Evolutionary conservation across 129 eudicot species (phyloP).

Genomic region (Silybum marianum): DNA sequence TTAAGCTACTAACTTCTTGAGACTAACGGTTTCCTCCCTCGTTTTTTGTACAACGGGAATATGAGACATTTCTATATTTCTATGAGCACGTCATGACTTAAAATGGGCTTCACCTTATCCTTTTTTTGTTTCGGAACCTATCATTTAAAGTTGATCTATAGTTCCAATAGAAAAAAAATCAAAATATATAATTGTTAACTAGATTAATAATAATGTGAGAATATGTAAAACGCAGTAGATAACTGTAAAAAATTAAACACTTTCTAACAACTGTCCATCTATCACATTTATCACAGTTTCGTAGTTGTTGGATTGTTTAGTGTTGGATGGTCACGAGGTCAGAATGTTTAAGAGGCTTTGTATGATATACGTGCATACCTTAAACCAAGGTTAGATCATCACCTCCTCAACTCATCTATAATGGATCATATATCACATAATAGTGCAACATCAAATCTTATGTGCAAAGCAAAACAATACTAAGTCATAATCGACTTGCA

Average conservation of each 20-base stretch:
- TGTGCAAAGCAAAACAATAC: too few relatives aligned
- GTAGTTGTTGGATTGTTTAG: too few relatives aligned
- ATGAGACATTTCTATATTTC: neutral
- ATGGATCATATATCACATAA: too few relatives aligned
- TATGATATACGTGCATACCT: too few relatives aligned
- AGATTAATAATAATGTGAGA: neutral
- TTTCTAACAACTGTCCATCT: too few relatives aligned
- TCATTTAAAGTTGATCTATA: neutral
- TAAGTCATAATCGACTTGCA: too few relatives aligned
- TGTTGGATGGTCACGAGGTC: too few relatives aligned
- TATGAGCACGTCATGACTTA: neutral
- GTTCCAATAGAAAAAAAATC: neutral
- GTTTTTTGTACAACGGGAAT: neutral
- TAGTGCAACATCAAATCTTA: too few relatives aligned
- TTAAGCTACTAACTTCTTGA: neutral
- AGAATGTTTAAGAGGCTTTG: too few relatives aligned
- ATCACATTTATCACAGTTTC: too few relatives aligned
- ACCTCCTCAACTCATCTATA: too few relatives aligned
- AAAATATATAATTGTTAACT: neutral
- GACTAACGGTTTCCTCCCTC: neutral
- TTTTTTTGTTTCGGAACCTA: neutral
- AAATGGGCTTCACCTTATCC: neutral
- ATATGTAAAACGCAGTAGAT: neutral
- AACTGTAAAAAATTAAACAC: neutral
- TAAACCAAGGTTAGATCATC: too few relatives aligned